These are phyloP conservation scores for Cryptococcus amylolentus DNA, from an alignment of 1,284 basidiomycete genomes.

Conservation along the genomic window DNA sequence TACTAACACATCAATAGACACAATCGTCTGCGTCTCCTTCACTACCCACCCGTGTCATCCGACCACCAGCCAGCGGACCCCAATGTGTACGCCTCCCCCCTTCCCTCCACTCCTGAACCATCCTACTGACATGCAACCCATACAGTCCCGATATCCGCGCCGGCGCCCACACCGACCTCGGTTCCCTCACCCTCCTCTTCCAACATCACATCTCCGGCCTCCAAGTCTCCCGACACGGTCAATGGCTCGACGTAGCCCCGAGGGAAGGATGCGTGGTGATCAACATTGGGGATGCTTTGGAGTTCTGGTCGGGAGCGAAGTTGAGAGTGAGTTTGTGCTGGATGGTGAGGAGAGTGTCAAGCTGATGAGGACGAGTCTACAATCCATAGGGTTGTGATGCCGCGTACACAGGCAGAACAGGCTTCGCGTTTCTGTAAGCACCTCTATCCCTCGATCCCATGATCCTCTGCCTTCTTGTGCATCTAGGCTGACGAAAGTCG, in stretches of 20 bases:
- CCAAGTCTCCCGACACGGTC: conserved; percentile 23
- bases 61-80: not conserved
- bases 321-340: conserved; percentile 5
- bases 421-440: conserved; percentile 10
- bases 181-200: conserved; percentile 39
- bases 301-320: conserved; percentile 14
- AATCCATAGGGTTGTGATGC: conserved; percentile 14
- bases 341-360: not conserved
- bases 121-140: not conserved
- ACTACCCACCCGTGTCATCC: conserved; percentile 13
- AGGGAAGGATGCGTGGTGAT: conserved; percentile 31
- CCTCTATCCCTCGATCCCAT: not conserved
- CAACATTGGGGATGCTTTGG: conserved; percentile 43
- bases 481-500: not conserved
- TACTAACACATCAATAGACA: not conserved
- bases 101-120: not conserved
- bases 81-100: not conserved
- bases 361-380: conserved; percentile 6
- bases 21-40: conserved; percentile 20
- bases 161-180: conserved; percentile 28
- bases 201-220: conserved; percentile 40
- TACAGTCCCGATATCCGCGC: conserved; percentile 12
- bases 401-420: conserved; percentile 2
- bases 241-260: conserved; percentile 37
- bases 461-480: too few relatives aligned